Base-by-base conservation (phyloP, 148 eudicot genomes). In the Chenopodium suecicum region DNA sequence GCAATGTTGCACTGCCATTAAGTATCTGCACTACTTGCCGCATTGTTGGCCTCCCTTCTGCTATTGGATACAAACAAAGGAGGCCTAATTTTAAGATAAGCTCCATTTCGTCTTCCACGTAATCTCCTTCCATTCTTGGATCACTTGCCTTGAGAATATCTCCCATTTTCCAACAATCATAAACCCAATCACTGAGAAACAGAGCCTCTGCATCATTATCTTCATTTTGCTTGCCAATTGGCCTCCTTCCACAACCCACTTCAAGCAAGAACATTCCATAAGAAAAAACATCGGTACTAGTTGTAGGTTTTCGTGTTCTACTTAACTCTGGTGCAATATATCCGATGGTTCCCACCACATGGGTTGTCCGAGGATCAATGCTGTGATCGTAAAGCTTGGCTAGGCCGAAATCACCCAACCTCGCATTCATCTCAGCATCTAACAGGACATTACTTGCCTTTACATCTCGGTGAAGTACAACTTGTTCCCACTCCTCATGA, bases 11-110 rank as follows among this genome's bases (percentile, higher is more conserved):
- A 27, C 4, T 67, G 17, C 87, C 84, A 23, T 82, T 81, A 60
- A 89, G 72, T 48, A 73, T 84, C 64, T 64, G 81, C 16, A 87
- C 83, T 41, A 86, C 81, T 76, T 88, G 85, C 34, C 86, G 73
- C 90, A 86, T 86, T 19, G 20, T 84, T 2, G 92, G 92, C 83
- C 90, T 81, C 4, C 23, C 74, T 25, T 22, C 65, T 4, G 92
- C 80, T 58, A 81, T 82, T 0, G 70, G 63, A 60, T 84, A 76
- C 0, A 80, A 71, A 65, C 92, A 90, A 2, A 90, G 32, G 83
- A 90, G 72, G 11, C 89, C 92, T 11, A 88, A 58, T 74, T 86
- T 90, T 85, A 90, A 70, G 0, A 72, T 86, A 70, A 90, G 32
- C 82, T 74, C 79, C 82, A 79, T 44, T 29, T 34, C 52, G 12